Conservation (phyloP, 345 rosid genomes). For the Arabis alpina region DNA sequence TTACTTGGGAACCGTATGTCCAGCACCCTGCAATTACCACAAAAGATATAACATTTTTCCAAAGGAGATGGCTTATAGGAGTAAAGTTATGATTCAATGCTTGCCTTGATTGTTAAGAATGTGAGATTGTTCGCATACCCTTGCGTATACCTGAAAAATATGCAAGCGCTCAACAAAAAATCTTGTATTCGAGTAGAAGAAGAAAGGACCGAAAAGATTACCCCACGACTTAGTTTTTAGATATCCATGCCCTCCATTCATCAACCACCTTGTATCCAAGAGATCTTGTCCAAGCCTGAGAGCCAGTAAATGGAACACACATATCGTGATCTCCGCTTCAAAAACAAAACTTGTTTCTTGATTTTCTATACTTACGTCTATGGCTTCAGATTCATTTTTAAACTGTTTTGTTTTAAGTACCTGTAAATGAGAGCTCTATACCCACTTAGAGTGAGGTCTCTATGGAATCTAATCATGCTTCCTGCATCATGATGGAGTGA, state of each 20-base stretch:
- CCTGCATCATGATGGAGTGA: slow-evolving; percentile 60
- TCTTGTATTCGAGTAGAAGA: neutral
- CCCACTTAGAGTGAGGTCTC: slow-evolving; percentile 74
- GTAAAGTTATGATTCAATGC: neutral
- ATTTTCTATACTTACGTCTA: neutral
- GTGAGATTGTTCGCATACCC: slow-evolving; percentile 86
- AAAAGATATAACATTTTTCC: neutral
- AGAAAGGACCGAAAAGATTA: slow-evolving; percentile 31
- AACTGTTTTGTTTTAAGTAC: slow-evolving; percentile 41
- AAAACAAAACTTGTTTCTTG: slow-evolving; percentile 5
- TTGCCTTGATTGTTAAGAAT: slow-evolving; percentile 80
- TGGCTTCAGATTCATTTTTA: neutral
- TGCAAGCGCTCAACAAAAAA: neutral
- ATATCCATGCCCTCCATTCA: slow-evolving; percentile 88
- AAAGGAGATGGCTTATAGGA: neutral
- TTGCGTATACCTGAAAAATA: slow-evolving; percentile 60
- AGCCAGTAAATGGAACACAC: slow-evolving; percentile 94
- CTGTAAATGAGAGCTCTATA: slow-evolving; percentile 83
- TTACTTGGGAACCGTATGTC: slow-evolving; percentile 90
- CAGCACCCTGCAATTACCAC: slow-evolving; percentile 69
- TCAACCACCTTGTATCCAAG: slow-evolving; percentile 73
- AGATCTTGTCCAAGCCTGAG: slow-evolving; percentile 86
- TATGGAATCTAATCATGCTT: slow-evolving; percentile 88
- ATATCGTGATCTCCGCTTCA: slow-evolving; percentile 91
- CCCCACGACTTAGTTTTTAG: slow-evolving; percentile 85